These are phyloP conservation scores for Albophoma yamanashiensis DNA, from an alignment of 2,329 filamentous ascomycete species.

Conservation along the genomic window DNA sequence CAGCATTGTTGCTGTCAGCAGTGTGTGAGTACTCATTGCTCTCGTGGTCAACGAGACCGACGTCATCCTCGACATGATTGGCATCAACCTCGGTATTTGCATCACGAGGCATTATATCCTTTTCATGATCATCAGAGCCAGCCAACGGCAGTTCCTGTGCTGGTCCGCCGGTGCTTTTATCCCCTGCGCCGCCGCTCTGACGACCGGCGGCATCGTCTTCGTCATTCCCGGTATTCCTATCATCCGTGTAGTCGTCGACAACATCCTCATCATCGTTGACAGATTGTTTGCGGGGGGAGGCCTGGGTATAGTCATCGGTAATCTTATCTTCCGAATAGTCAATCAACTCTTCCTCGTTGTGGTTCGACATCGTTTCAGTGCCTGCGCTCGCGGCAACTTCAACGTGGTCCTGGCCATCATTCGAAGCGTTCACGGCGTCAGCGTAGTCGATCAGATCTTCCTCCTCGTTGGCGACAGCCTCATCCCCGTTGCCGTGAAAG, in stretches of 20 bases:
- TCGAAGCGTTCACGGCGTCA: neutral
- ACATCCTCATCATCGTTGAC: constrained; percentile 2
- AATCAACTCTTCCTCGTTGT: neutral
- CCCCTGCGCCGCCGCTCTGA: neutral
- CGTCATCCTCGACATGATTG: neutral
- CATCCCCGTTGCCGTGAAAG: neutral
- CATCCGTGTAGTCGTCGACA: constrained; percentile 7
- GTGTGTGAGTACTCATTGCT: neutral
- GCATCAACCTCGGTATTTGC: neutral
- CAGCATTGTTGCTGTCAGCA: constrained; percentile 6
- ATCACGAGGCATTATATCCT: neutral
- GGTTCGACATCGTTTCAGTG: neutral
- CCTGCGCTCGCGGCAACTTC: neutral
- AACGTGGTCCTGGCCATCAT: neutral
- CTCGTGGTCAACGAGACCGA: neutral
- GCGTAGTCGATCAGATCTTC: constrained; percentile 1
- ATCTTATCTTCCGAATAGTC: neutral
- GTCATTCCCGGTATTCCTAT: constrained; percentile 5
- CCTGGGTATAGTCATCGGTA: neutral
- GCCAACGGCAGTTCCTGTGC: neutral
- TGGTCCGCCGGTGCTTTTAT: neutral
- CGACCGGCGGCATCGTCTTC: neutral
- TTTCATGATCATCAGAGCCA: neutral
- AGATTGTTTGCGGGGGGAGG: neutral
- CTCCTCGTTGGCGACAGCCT: neutral